phyloP scores from a whole-genome alignment of 164 flowering plant genomes.

The Sextonia rubra region DNA sequence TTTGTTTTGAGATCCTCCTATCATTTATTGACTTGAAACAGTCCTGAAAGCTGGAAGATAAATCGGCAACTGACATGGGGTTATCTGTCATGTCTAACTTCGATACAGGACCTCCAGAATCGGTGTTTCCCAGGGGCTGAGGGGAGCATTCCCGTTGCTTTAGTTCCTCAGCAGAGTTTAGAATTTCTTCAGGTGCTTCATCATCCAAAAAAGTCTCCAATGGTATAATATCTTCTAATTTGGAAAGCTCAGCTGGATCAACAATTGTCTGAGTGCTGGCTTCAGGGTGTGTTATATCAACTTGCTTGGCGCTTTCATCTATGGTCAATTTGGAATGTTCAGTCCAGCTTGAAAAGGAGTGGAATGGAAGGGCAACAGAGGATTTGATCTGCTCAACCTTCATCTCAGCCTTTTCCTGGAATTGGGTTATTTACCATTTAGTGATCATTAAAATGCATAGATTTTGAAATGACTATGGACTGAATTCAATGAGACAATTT shows the following conservation, averaged over 20 bases:
- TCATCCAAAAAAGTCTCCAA: conserved; percentile 33
- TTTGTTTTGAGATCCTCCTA: conserved; percentile 16
- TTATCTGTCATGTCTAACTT: conserved; percentile 31
- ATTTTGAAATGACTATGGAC: neutral
- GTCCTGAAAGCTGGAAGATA: conserved; percentile 59
- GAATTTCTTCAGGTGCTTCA: conserved; percentile 14
- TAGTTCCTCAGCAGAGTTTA: neutral
- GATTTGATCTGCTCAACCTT: conserved; percentile 84
- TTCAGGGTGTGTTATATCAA: neutral
- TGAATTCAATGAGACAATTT: neutral
- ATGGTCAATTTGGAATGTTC: conserved; percentile 17
- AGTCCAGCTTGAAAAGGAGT: conserved; percentile 43
- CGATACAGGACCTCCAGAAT: neutral
- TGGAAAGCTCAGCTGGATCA: conserved; percentile 9
- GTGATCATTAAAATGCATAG: neutral
- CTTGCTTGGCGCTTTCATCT: conserved; percentile 15
- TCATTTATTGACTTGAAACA: conserved; percentile 36
- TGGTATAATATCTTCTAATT: conserved; percentile 44
- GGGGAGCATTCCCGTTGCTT: conserved; percentile 1
- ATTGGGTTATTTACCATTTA: neutral
- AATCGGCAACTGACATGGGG: conserved; percentile 49
- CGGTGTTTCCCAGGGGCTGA: neutral
- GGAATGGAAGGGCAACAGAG: conserved; percentile 72
- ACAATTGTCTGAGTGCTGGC: neutral
- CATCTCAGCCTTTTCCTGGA: conserved; percentile 39